Evolutionary conservation across 73 alveolate species (phyloP).

Genomic region (Breviolum minutum): DNA sequence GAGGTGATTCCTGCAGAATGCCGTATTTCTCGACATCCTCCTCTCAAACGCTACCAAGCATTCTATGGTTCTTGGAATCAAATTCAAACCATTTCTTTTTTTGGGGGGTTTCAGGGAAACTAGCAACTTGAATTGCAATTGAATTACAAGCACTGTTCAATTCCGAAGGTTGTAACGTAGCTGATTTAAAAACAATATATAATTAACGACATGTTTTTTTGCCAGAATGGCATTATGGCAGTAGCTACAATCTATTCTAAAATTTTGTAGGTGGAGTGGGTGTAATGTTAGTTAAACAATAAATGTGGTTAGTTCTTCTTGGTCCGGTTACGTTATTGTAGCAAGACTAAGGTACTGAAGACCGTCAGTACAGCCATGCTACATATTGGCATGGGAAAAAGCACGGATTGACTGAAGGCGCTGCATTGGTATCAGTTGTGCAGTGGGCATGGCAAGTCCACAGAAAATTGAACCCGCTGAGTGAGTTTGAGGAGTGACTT

Average conservation of each 20-base stretch:
- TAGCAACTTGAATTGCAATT: neutral
- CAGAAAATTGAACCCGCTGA: neutral
- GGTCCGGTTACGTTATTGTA: no score
- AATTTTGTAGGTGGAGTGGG: no score
- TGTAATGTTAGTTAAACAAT: no score
- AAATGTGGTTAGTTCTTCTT: no score
- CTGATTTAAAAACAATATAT: neutral
- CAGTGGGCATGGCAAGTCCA: neutral
- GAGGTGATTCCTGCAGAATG: neutral
- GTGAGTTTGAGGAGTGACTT: neutral
- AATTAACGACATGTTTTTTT: neutral
- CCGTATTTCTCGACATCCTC: neutral
- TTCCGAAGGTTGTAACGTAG: no score
- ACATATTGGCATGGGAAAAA: conserved; percentile 5
- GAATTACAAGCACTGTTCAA: neutral
- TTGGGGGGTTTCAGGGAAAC: no score
- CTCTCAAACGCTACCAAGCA: neutral
- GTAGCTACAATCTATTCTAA: neutral
- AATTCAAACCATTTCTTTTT: no score
- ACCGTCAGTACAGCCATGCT: neutral
- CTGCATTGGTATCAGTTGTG: neutral
- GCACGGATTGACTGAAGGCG: neutral
- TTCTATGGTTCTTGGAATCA: no score
- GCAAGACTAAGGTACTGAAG: neutral
- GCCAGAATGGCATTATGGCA: no score